Percentiles rank a stretch among this genome's conserved stretches.
phyloP scores from a whole-genome alignment of 805 yeast genomes.

The Brettanomyces nanus region DNA sequence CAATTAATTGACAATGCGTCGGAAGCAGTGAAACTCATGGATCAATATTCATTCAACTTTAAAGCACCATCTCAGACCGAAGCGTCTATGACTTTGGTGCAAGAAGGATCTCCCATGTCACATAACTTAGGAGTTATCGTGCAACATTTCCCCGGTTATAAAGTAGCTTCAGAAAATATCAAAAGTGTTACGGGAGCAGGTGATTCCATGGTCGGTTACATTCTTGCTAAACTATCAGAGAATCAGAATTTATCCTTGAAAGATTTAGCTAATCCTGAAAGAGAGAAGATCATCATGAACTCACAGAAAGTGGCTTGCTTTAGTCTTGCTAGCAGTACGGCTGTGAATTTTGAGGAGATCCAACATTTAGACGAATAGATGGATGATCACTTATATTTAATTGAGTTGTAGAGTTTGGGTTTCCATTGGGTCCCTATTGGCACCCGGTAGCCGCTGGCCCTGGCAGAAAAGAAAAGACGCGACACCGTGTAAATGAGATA shows the following conservation, averaged over 20 bases:
- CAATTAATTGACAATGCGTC: slow-evolving; percentile 27
- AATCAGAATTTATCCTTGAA: slow-evolving; percentile 6
- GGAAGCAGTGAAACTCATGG: slow-evolving; percentile 10
- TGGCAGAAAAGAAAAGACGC: no score
- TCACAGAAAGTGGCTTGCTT: slow-evolving; percentile 21
- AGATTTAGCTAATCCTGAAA: slow-evolving; percentile 7
- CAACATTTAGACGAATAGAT: background rate
- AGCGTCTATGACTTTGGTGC: background rate
- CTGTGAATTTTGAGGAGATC: slow-evolving; percentile 18
- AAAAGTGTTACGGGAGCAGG: slow-evolving; percentile 85
- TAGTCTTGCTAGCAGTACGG: slow-evolving; percentile 15
- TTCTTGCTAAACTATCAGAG: slow-evolving; percentile 36
- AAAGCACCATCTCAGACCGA: slow-evolving; percentile 3
- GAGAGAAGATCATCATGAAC: slow-evolving; percentile 16
- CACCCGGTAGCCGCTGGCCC: no score
- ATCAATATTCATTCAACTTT: slow-evolving; percentile 1
- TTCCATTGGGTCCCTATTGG: no score
- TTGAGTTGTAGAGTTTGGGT: no score
- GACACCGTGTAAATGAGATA: no score
- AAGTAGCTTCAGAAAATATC: slow-evolving; percentile 30
- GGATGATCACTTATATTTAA: no score
- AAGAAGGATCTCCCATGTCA: background rate
- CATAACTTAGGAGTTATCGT: slow-evolving; percentile 44
- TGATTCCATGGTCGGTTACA: slow-evolving; percentile 65
- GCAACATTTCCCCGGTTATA: slow-evolving; percentile 44